These are phyloP conservation scores for Hyaloscypha finlandica DNA, from an alignment of 495 filamentous ascomycete species.

Conservation along the genomic window DNA sequence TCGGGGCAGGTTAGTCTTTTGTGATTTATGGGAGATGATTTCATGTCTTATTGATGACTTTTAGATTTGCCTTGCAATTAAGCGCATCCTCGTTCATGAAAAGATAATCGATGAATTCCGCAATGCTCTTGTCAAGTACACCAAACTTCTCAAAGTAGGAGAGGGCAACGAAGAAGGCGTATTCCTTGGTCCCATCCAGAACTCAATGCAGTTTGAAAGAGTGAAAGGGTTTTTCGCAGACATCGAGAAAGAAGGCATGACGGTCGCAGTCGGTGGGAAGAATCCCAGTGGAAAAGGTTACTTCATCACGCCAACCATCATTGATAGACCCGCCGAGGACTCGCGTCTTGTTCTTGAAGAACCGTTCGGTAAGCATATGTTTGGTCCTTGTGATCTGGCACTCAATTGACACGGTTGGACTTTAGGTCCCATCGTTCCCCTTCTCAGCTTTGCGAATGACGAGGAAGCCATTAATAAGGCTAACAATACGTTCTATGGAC, in stretches of 20 bases:
- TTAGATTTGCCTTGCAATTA: conserved; percentile 14
- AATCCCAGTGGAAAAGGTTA: conserved; percentile 31
- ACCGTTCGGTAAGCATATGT: conserved; percentile 43
- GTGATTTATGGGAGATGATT: neutral
- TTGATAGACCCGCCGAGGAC: conserved; percentile 56
- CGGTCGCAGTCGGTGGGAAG: conserved; percentile 13
- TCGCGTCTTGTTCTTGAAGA: conserved; percentile 51
- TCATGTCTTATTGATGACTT: neutral
- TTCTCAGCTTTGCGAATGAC: conserved; percentile 49
- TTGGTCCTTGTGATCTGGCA: neutral
- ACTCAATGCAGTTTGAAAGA: conserved; percentile 49
- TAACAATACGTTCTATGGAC: conserved; percentile 49
- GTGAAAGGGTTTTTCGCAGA: conserved; percentile 36
- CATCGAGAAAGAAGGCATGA: conserved; percentile 34
- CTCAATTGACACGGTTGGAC: neutral
- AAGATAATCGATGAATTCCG: conserved; percentile 57
- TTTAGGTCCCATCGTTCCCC: conserved; percentile 28
- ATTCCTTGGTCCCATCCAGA: conserved; percentile 54
- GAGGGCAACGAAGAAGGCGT: conserved; percentile 33
- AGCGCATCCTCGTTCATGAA: conserved; percentile 58
- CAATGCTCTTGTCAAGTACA: conserved; percentile 46
- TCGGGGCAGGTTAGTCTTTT: conserved; percentile 33
- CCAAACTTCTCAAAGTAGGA: conserved; percentile 47
- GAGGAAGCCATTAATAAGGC: conserved; percentile 50
- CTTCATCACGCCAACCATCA: conserved; percentile 58